Percentiles rank a stretch among this genome's conserved stretches.
Evolutionary conservation across 345 rosid species (phyloP).

Genomic region (Salix arbutifolia): DNA sequence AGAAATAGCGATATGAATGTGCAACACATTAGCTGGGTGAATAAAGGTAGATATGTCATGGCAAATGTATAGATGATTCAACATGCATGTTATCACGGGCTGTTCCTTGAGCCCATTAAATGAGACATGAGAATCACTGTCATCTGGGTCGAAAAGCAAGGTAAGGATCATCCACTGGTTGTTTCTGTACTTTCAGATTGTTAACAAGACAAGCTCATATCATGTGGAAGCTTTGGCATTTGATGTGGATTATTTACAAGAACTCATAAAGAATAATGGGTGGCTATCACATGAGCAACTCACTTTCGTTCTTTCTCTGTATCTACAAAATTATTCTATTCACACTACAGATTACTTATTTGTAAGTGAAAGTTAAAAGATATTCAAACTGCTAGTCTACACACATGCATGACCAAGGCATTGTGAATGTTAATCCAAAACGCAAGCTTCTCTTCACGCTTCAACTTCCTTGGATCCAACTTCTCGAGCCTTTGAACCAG

Average conservation of each 20-base stretch:
- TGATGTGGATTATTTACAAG: neutral
- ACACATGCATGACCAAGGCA: conserved; percentile 84
- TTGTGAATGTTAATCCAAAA: conserved; percentile 91
- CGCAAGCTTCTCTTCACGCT: conserved; percentile 87
- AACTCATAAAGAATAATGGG: neutral
- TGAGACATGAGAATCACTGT: neutral
- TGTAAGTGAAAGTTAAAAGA: neutral
- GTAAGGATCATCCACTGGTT: neutral
- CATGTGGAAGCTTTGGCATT: neutral
- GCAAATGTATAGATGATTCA: neutral
- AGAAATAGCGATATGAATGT: neutral
- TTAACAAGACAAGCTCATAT: neutral
- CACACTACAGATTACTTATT: neutral
- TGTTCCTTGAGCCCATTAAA: neutral
- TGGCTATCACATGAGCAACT: neutral
- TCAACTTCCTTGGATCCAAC: conserved; percentile 71
- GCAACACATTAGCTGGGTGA: neutral
- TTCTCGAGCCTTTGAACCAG: conserved; percentile 70
- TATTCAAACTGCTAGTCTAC: conserved; percentile 14
- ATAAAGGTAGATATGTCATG: neutral
- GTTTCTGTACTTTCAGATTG: neutral
- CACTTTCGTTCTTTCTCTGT: neutral
- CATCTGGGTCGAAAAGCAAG: neutral
- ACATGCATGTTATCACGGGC: neutral
- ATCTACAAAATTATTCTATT: neutral